Conservation (phyloP, 768 basidiomycete genomes). For the Mycena indigotica region DNA sequence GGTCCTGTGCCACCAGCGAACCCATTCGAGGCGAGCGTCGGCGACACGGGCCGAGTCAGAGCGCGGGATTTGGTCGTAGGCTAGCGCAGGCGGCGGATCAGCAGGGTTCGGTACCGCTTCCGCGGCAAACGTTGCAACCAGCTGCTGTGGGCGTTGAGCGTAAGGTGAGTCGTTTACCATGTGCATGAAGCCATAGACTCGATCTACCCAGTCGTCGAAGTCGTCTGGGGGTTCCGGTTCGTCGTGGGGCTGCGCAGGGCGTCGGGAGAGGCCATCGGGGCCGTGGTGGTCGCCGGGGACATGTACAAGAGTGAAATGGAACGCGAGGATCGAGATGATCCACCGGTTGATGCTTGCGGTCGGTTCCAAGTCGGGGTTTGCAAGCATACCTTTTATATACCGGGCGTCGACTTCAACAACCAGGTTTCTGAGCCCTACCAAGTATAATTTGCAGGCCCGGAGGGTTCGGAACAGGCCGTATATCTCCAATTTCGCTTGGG, state of each 20-base stretch:
- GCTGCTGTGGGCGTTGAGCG: too few species aligned
- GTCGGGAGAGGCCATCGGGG: slow-evolving; percentile 26
- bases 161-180: neutral
- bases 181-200: slow-evolving; percentile 1
- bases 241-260: slow-evolving; percentile 4
- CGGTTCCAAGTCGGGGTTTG: slow-evolving; percentile 23
- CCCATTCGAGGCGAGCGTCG: slow-evolving; percentile 1
- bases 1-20: neutral
- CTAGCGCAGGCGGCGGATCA: neutral
- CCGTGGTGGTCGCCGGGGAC: slow-evolving; percentile 16
- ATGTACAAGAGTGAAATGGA: slow-evolving; percentile 28
- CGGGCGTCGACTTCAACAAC: slow-evolving; percentile 34
- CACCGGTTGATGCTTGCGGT: slow-evolving; percentile 27
- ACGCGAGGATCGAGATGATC: slow-evolving; percentile 26
- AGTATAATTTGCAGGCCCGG: slow-evolving; percentile 13
- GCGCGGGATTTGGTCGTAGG: neutral
- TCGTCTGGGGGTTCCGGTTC: neutral
- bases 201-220: slow-evolving; percentile 4
- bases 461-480: slow-evolving; percentile 24
- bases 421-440: slow-evolving; percentile 28
- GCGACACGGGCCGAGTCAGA: neutral
- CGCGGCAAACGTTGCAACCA: neutral
- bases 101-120: neutral
- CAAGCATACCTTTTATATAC: slow-evolving; percentile 33
- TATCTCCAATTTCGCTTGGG: slow-evolving; percentile 31